Evolutionary conservation across 768 basidiomycete species (phyloP).

Genomic region (Termitomyces sp.): DNA sequence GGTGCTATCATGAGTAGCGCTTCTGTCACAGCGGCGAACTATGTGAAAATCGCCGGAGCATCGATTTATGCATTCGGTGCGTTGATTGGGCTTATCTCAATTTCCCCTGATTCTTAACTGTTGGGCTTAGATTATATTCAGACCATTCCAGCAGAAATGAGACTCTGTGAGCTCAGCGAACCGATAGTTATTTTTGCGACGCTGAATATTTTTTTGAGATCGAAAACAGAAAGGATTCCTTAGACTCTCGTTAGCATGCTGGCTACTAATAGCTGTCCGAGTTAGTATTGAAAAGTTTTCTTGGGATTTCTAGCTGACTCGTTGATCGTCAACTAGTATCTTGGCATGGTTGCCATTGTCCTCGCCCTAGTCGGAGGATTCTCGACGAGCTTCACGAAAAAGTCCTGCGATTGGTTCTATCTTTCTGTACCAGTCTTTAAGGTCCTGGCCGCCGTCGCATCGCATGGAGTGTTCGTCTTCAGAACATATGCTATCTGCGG

Average conservation of each 20-base stretch:
- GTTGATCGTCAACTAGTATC: slow-evolving; percentile 8
- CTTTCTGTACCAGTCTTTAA: slow-evolving; percentile 16
- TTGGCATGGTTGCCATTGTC: slow-evolving; percentile 17
- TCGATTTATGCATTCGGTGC: slow-evolving; percentile 19
- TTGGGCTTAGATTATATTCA: slow-evolving; percentile 15
- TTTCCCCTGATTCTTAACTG: not conserved
- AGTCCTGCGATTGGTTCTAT: slow-evolving; percentile 12
- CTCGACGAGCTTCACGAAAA: slow-evolving; percentile 11
- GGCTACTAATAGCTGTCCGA: slow-evolving; percentile 14
- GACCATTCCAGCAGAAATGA: slow-evolving; percentile 16
- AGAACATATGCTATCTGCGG: slow-evolving; percentile 19
- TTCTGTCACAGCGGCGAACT: slow-evolving; percentile 10
- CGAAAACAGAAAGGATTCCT: slow-evolving; percentile 14
- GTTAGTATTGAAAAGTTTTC: slow-evolving; percentile 2
- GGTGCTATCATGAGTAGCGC: slow-evolving; percentile 1
- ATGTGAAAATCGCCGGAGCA: slow-evolving; percentile 18
- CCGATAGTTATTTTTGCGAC: no score
- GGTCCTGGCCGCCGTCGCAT: slow-evolving; percentile 19
- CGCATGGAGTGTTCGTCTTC: slow-evolving; percentile 18
- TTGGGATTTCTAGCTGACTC: not conserved
- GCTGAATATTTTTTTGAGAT: slow-evolving; percentile 5
- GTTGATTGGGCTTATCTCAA: not conserved
- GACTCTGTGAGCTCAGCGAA: slow-evolving; percentile 16
- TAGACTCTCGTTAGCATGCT: slow-evolving; percentile 15
- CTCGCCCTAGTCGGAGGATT: slow-evolving; percentile 16